Evolutionary conservation across 2,329 filamentous ascomycete species (phyloP), one percentile per base, ranked within the genome.

Genomic region (Plectosphaerella cucumerina): DNA sequence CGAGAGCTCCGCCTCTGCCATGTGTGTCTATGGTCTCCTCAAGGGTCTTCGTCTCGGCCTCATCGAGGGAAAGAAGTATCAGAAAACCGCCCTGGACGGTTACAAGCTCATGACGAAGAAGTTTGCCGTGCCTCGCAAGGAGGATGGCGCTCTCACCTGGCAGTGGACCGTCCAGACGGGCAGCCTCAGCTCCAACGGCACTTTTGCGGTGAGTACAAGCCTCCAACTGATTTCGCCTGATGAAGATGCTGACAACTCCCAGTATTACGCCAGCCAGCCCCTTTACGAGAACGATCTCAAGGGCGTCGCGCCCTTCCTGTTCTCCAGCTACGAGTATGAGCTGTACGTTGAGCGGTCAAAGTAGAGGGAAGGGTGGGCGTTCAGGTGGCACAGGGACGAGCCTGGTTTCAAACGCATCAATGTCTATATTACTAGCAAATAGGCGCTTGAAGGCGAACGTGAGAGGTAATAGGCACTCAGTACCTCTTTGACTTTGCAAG

Each of bases 201-300:
- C 55, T 2, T 68, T 64, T 44, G 64, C 78, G 65, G 76, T 78
- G 58, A 65, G 70, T 18, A n/a, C n/a, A n/a, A n/a, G n/a, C n/a
- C n/a, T n/a, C n/a, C n/a, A n/a, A n/a, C 14, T 34, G 31, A 8
- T 34, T 34, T 34, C 14, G 31, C 31, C 8, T 8, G 14, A 14
- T 53, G 9, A 43, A 3, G 14, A 5, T 2, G 23, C 51, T 53
- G 35, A 53, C 15, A 15, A 0, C 14, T 12, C 1, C 1, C 6
- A 61, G 58, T 60, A 62, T 51, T 60, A 62, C 34, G 58, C 59
- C 1, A 60, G 58, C 22, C 56, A 59, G 51, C 59, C 59, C 0
- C 22, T 61, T 0, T 61, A 61, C 6, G 59, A 62, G 50, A 60
- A 60, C 17, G 58, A 62, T 34, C 47, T 62, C 9, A 61, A 62